These are phyloP conservation scores for Scheffersomyces ergatensis DNA, from an alignment of 805 yeast species.

Conservation along the genomic window DNA sequence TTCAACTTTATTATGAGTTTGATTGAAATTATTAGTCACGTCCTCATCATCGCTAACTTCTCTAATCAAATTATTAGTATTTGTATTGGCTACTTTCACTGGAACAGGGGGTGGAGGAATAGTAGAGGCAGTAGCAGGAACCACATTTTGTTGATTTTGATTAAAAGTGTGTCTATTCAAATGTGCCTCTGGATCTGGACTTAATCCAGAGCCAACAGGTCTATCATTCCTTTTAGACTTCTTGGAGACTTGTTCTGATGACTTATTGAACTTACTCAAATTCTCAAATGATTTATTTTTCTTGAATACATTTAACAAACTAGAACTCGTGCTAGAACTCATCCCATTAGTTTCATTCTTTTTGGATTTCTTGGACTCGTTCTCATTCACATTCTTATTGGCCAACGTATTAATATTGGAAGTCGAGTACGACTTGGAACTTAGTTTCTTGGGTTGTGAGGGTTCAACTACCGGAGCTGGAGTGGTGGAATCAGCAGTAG, in stretches of 20 bases:
- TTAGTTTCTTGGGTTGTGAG: conserved; percentile 10
- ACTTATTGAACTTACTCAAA: conserved; percentile 7
- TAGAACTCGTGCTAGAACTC: background rate
- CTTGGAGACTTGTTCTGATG: background rate
- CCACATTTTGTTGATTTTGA: too few relatives aligned
- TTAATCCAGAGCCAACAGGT: conserved; percentile 6
- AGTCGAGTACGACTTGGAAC: conserved; percentile 27
- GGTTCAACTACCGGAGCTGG: background rate
- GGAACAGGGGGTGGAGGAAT: background rate
- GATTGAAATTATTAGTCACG: background rate
- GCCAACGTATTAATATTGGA: conserved; percentile 20
- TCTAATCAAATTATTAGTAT: conserved; percentile 20
- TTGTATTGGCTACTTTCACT: background rate
- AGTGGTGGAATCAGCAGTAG: background rate
- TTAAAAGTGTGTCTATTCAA: conserved; percentile 2
- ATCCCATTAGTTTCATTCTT: background rate
- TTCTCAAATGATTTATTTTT: conserved; percentile 18
- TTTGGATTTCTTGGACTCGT: background rate
- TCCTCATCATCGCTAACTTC: conserved; percentile 24
- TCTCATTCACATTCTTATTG: background rate
- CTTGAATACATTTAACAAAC: conserved; percentile 16
- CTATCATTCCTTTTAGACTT: background rate
- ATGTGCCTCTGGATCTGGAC: conserved; percentile 7
- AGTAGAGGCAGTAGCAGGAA: background rate
- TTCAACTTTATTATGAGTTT: background rate